These are phyloP conservation scores for Lichina pygmaea DNA, from an alignment of 495 filamentous ascomycete species.

Conservation along the genomic window DNA sequence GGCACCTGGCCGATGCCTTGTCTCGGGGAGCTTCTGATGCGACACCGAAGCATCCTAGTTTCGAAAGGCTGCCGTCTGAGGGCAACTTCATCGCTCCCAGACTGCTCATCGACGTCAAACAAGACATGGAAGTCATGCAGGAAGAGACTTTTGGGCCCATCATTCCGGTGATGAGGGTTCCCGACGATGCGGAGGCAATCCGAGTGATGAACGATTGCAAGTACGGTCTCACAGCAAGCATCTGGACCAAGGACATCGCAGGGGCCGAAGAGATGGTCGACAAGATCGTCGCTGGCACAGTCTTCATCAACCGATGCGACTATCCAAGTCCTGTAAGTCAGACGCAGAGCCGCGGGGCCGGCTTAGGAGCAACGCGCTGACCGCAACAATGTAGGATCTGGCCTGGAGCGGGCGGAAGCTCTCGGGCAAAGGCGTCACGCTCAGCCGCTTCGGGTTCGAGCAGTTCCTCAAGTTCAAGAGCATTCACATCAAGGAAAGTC, in stretches of 20 bases:
- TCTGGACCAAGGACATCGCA: constrained; percentile 80
- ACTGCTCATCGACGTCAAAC: constrained; percentile 55
- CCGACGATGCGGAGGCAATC: constrained; percentile 58
- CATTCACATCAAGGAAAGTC: constrained; percentile 57
- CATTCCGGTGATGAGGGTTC: constrained; percentile 83
- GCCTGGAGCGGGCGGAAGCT: constrained; percentile 98
- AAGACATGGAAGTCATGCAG: constrained; percentile 72
- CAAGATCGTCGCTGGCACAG: constrained; percentile 73
- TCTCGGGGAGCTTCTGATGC: constrained; percentile 55
- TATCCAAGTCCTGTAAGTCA: constrained; percentile 67
- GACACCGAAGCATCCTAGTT: constrained; percentile 63
- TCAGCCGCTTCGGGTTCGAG: constrained; percentile 79
- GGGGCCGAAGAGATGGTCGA: constrained; percentile 57
- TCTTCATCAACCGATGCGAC: constrained; percentile 88
- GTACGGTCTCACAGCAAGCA: constrained; percentile 84
- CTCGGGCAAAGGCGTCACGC: constrained; percentile 67
- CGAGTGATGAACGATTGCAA: constrained; percentile 82
- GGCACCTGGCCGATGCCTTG: constrained; percentile 64
- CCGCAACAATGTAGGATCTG: constrained; percentile 34
- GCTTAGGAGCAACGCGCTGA: background rate
- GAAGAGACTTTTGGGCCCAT: constrained; percentile 94
- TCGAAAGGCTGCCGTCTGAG: constrained; percentile 32
- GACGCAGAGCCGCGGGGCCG: background rate
- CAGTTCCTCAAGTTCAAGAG: constrained; percentile 92
- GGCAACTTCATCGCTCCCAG: constrained; percentile 77